Percentiles rank a stretch among this genome's conserved stretches.
These are phyloP conservation scores for Xylaria sp. DNA, from an alignment of 2,329 filamentous ascomycete species.

Conservation along the genomic window DNA sequence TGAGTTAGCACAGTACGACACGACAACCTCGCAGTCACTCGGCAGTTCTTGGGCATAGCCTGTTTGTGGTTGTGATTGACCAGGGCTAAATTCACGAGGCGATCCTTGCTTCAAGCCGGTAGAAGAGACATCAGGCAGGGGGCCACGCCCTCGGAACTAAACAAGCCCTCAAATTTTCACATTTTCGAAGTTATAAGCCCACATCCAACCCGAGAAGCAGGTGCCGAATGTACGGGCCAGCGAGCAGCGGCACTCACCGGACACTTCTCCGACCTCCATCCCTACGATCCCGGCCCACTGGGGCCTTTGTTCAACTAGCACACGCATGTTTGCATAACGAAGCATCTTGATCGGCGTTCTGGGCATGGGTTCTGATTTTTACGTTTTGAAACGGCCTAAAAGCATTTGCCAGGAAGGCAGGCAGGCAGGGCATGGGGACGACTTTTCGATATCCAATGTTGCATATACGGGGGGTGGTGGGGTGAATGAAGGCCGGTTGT, in stretches of 20 bases:
- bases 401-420: conserved; percentile 17
- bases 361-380: conserved; percentile 11
- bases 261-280: background rate
- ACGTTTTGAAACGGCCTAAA: conserved; percentile 10
- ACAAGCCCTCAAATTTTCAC: too few relatives aligned
- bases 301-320: background rate
- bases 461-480: conserved; percentile 21
- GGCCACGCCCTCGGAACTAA: too few relatives aligned
- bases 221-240: background rate
- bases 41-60: too few relatives aligned
- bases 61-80: too few relatives aligned
- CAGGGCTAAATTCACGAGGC: too few relatives aligned
- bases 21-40: background rate
- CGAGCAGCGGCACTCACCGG: background rate
- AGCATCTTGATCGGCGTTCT: conserved; percentile 12
- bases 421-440: conserved; percentile 11
- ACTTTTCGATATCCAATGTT: conserved; percentile 22
- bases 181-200: background rate
- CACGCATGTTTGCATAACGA: background rate
- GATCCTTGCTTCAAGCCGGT: background rate
- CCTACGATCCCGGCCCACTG: background rate
- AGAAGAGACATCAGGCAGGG: background rate
- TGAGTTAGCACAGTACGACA: too few relatives aligned
- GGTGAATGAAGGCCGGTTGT: conserved; percentile 15
- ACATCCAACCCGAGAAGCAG: background rate